Percentiles rank a stretch among this genome's conserved stretches.
Evolutionary conservation across 192 early-diverging fungal species (phyloP).

Genomic region (Podila epigama): DNA sequence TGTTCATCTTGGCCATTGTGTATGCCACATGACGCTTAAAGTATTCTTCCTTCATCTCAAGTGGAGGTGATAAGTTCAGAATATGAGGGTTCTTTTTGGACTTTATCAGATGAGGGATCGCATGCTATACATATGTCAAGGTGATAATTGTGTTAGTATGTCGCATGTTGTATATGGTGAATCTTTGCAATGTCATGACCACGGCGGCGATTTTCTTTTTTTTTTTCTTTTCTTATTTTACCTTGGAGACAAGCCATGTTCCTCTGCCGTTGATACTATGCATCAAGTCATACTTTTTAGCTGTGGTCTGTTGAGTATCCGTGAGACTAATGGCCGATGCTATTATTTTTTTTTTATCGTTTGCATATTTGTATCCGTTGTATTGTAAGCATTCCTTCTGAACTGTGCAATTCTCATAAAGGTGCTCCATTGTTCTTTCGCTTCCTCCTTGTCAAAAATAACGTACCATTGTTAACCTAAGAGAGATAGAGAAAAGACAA

Average conservation of each 20-base stretch:
- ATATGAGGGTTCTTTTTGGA: constrained; percentile 75
- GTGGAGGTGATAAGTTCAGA: constrained; percentile 76
- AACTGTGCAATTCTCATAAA: no score
- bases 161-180: no score
- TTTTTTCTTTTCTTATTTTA: not conserved
- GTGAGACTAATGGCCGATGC: constrained; percentile 78
- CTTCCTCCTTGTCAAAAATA: no score
- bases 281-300: constrained; percentile 79
- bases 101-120: constrained; percentile 71
- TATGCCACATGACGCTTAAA: constrained; percentile 73
- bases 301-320: constrained; percentile 58
- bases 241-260: constrained; percentile 81
- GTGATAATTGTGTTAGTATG: not conserved
- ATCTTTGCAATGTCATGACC: not conserved
- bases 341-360: constrained; percentile 1
- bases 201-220: not conserved
- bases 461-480: constrained; percentile 41
- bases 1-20: constrained; percentile 76
- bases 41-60: constrained; percentile 73
- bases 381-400: no score
- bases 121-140: constrained; percentile 37
- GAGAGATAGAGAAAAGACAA: not conserved
- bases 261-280: constrained; percentile 81
- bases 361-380: no score
- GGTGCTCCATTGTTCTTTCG: no score